Evolutionary conservation across 495 filamentous ascomycete species (phyloP), one percentile per base, ranked within the genome.

Genomic region (Trichoderma gamsii): DNA sequence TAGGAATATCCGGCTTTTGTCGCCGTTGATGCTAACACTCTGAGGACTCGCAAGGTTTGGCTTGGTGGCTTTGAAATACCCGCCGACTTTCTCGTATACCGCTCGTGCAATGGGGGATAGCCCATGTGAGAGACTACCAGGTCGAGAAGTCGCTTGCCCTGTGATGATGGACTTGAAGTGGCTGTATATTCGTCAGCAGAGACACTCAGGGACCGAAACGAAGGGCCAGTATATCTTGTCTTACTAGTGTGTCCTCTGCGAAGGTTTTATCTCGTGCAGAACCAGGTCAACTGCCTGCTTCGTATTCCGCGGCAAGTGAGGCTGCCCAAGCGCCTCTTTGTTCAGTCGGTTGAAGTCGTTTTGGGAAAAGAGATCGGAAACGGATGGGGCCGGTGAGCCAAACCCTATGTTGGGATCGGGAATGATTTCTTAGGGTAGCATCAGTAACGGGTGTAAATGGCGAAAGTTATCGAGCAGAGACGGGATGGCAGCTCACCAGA

Each of bases 171-270:
- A 61, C 38, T 69, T 32, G 79, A 93, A 93, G 72, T 88, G 86
- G 76, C 92, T 93, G 71, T 64, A 59, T 6, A 41, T 64, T 64
- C 8, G 59, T 38, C 35, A 38, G 35, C 5, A 38, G 8, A 7
- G 35, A 38, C 35, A 38, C 35, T 38, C 35, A 38, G 35, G 8
- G 35, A 38, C 35, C 35, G 35, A 38, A 38, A 9, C 7, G 0
- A 38, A 38, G 35, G 35, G 8, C 35, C 35, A 38, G 8, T 6
- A 38, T 7, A 38, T 7, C 35, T 38, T 9, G 35, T 38, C 35
- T 78, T 82, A 93, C 90, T 88, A 90, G 76, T 92, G 83, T 21
- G 90, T 89, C 70, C 92, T 78, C 49, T 88, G 85, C 51, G 86
- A 84, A 12, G 84, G 85, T 73, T 87, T 85, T 66, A 92, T 77